These are phyloP conservation scores for Pelargonium myrrhifolium DNA, from an alignment of 441 rosid species.

Conservation along the genomic window DNA sequence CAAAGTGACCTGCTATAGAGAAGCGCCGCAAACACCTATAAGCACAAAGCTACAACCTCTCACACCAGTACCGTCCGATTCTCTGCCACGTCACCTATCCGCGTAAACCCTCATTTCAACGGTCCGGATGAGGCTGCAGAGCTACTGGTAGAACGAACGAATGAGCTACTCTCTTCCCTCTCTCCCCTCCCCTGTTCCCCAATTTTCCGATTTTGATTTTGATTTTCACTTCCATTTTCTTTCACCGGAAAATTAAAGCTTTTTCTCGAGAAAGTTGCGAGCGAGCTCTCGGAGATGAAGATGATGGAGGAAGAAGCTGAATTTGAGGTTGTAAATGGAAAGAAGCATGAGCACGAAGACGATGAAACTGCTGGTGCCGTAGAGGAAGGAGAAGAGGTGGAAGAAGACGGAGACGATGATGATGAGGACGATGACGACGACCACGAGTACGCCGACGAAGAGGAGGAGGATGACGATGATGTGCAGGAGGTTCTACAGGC, in stretches of 20 bases:
- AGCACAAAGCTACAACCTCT: neutral
- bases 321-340: neutral
- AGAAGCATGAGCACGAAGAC: neutral
- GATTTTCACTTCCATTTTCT: neutral
- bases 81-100: neutral
- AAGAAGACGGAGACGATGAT: neutral
- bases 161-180: neutral
- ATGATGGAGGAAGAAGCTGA: neutral
- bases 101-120: neutral
- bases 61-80: neutral
- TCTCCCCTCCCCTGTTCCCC: neutral
- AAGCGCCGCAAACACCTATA: neutral
- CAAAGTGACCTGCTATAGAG: too few relatives aligned
- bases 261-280: neutral
- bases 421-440: neutral
- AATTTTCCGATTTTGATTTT: slow-evolving; percentile 3
- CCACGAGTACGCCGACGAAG: neutral
- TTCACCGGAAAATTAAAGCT: too few relatives aligned
- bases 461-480: neutral
- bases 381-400: neutral
- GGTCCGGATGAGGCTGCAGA: neutral
- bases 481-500: slow-evolving; percentile 2
- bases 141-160: neutral
- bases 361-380: neutral
- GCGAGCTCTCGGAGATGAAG: neutral